Evolutionary conservation across 2,329 filamentous ascomycete species (phyloP), one percentile per base, ranked within the genome.

Genomic region (Diaporthe citri): DNA sequence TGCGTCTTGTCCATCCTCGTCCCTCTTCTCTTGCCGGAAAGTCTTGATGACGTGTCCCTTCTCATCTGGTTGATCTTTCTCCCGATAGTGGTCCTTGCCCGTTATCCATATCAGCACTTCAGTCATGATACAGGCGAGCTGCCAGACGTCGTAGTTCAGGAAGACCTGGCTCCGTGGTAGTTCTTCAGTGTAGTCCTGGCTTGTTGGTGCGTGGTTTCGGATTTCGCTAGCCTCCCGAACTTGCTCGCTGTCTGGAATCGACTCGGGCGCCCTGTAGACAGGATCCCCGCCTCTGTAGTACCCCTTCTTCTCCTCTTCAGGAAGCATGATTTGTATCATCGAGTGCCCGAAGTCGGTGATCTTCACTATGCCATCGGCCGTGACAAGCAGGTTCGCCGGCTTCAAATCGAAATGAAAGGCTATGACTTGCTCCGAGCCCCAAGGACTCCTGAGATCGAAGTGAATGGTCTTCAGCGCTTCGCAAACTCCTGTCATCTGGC

Each of bases 391-490:
- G 15, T 55, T 55, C 17, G 52, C n/a, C 25, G 52, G 52, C 52
- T 55, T 55, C 52, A 55, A 55, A 25, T 55, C 52, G 52, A 55
- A 55, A 25, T 55, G 52, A 17, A 55, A 55, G 28, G 52, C 52
- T 55, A 55, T 55, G 52, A 55, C 52, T 55, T 55, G 52, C 25
- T 55, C 52, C 52, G 52, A 55, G 25, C 52, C 52, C 52, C 52
- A 55, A 25, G 52, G 52, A 31, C 25, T 55, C 25, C 25, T 15
- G 15, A 31, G 52, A 55, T 55, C 52, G 52, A 55, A 55, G 31
- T 55, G 52, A 7, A 55, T 55, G 25, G 52, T 55, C 52, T 55
- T 55, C 13, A 55, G 52, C 10, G 52, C 52, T 55, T 55, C 52
- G 20, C 52, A 55, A 55, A 55, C 25, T 12, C 52, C 52, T 20